Base-by-base conservation (phyloP, 2,329 filamentous ascomycete species). In the Colletotrichum tofieldiae region DNA sequence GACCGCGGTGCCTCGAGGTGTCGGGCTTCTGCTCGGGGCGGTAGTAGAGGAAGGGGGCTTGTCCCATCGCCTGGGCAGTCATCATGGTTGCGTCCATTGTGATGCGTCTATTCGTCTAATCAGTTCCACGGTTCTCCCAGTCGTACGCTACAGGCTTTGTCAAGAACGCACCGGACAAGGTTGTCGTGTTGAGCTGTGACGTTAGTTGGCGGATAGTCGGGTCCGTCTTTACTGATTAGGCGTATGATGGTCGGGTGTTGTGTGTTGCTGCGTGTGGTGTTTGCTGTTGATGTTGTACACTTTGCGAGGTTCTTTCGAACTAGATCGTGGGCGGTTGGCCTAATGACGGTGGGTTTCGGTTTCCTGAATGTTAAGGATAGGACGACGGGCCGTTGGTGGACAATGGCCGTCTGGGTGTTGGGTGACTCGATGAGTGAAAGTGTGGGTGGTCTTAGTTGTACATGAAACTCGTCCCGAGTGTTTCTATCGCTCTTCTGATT, bases 41-140 rank as follows among this genome's bases (percentile, higher is more conserved):
- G 86, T 96, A 97, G 88, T 95, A 96, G 89, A 93, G 95, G 87
- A 95, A 97, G 71, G 93, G 87, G 76, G 92, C 90, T 84, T 93
- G 92, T 73, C 88, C 91, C 87, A 93, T 90, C 78, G 88, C 82
- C 82, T 88, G 90, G 78, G 83, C 79, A 39, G 79, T 76, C 84
- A 89, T 87, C 84, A 88, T 85, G 75, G 82, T 86, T 78, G 89
- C 82, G 79, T 94, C 92, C 93, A 94, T 94, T 85, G 84, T 82
- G 81, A 75, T 76, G 62, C 77, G 75, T 77, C 75, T 78, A 76
- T 35, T 70, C 56, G 71, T 74, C 62, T 71, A 64, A 68, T 78
- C 65, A 77, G 77, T 71, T 73, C 59, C 60, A 65, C 62, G 18
- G 26, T 14, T 71, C 65, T 61, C n/a, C 16, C 23, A 39, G 23